phyloP scores from a whole-genome alignment of 2,329 filamentous ascomycete genomes.

The Stenocarpella maydis region DNA sequence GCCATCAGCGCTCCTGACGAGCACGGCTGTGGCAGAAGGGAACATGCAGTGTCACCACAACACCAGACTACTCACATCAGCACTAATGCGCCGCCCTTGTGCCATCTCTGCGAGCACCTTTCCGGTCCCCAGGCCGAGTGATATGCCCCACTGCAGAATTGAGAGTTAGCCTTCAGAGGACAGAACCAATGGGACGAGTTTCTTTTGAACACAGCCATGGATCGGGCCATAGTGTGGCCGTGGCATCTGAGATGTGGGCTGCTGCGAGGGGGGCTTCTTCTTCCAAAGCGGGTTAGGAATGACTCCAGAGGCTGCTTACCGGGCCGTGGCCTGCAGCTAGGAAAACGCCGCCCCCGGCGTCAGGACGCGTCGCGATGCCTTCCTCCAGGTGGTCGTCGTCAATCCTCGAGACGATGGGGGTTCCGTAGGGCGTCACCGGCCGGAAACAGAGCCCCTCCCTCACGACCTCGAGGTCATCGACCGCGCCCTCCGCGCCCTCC shows the following conservation, averaged over 20 bases:
- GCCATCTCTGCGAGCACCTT: conserved; percentile 76
- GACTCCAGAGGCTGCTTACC: no score
- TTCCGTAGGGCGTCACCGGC: conserved; percentile 70
- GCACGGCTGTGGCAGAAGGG: conserved; percentile 31
- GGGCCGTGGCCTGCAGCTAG: conserved; percentile 77
- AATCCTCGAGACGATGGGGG: conserved; percentile 69
- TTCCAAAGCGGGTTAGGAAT: no score
- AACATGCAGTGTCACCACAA: conserved; percentile 29
- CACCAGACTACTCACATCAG: conserved; percentile 63
- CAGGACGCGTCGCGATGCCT: conserved; percentile 51
- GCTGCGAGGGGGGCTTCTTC: no score
- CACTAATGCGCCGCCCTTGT: conserved; percentile 63
- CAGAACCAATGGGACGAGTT: no score
- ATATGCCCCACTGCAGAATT: conserved; percentile 81
- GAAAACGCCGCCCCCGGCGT: conserved; percentile 69
- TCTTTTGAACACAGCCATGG: no score
- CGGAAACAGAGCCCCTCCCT: conserved; percentile 76
- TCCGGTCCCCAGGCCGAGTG: conserved; percentile 71
- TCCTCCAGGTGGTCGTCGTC: conserved; percentile 63
- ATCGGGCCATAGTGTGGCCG: no score
- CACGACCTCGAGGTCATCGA: conserved; percentile 67
- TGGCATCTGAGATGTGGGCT: no score
- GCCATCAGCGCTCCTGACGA: conserved; percentile 29
- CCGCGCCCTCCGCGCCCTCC: conserved; percentile 43
- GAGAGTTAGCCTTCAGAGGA: no score